Conservation (phyloP, 768 basidiomycete species). For the Astraeus odoratus region DNA sequence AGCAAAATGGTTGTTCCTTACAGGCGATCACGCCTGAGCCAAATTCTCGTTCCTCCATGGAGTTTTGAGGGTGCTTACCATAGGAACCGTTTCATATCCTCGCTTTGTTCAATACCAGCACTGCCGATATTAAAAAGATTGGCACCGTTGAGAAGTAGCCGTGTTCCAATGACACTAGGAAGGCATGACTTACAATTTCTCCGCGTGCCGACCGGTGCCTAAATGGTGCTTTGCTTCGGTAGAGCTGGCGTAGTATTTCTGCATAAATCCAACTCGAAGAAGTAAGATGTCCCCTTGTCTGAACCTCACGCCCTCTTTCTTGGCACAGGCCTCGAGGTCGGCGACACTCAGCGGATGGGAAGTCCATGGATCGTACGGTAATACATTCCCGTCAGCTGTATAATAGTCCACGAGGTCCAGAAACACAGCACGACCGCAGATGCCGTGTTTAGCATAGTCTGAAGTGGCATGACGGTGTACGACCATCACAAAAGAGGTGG, state of each 20-base stretch:
- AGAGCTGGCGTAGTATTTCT: constrained; percentile 40
- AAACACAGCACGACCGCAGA: constrained; percentile 61
- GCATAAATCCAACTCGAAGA: constrained; percentile 55
- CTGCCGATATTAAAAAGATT: constrained; percentile 24
- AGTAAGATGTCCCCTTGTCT: constrained; percentile 55
- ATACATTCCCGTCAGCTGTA: constrained; percentile 29
- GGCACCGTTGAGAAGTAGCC: neutral
- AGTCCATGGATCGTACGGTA: constrained; percentile 63
- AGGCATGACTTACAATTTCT: constrained; percentile 51
- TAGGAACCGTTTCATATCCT: constrained; percentile 67
- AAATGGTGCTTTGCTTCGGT: constrained; percentile 42
- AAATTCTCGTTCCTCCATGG: neutral
- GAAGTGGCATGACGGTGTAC: neutral
- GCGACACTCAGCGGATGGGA: constrained; percentile 44
- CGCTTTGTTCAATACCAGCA: constrained; percentile 61
- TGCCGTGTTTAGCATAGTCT: constrained; percentile 71
- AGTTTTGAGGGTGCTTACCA: constrained; percentile 38
- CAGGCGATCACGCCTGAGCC: neutral
- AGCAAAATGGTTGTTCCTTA: constrained; percentile 71
- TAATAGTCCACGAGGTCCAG: constrained; percentile 56
- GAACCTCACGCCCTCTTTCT: constrained; percentile 51
- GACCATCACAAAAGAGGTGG: no score
- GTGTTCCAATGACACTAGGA: neutral
- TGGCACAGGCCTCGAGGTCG: constrained; percentile 53
- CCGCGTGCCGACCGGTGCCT: constrained; percentile 25